Evolutionary conservation across 495 filamentous ascomycete species (phyloP), one percentile per base, ranked within the genome.

Genomic region (Hyaloscypha finlandica): DNA sequence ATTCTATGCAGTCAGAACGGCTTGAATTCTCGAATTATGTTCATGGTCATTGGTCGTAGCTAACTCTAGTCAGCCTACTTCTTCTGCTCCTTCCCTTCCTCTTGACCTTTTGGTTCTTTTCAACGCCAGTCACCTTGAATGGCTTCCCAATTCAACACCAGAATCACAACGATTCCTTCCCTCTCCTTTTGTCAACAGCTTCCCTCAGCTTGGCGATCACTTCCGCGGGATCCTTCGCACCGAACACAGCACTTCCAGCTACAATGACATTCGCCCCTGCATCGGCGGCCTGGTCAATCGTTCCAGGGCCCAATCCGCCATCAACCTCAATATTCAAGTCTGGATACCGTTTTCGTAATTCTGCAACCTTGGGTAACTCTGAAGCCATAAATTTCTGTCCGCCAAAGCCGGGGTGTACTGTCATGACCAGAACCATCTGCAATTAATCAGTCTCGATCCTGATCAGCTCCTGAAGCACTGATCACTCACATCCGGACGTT

Each of bases 391-490:
- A 99, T 76, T 96, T 97, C 77, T 99, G 96, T 14, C 95, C 95
- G 67, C 95, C 96, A 77, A 98, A 99, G 61, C 95, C 95, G 22
- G 95, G 95, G 78, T 99, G 88, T 22, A 99, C 95, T 9, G 95
- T 99, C 95, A 99, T 99, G 48, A 99, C 89, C 11, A 99, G 88
- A 31, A 96, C 92, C 96, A 99, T 98, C 95, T 99, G 55, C 9
- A 29, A 42, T 14, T 33, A 4, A 61, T 42, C 22, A 48, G 33
- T 19, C 60, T 29, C 20, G 11, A 59, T 19, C 58, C 29, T 14
- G 42, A 19, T 12, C 22, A 22, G 22, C 52, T 22, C 25, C 8
- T 61, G 19, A 30, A 45, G 29, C 4, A n/a, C 12, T 45, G 12
- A 25, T 16, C 35, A 83, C 92, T 80, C 76, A 99, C 95, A 85